phyloP scores from a whole-genome alignment of 2,329 filamentous ascomycete species.

The Pseudogymnoascus sp. region DNA sequence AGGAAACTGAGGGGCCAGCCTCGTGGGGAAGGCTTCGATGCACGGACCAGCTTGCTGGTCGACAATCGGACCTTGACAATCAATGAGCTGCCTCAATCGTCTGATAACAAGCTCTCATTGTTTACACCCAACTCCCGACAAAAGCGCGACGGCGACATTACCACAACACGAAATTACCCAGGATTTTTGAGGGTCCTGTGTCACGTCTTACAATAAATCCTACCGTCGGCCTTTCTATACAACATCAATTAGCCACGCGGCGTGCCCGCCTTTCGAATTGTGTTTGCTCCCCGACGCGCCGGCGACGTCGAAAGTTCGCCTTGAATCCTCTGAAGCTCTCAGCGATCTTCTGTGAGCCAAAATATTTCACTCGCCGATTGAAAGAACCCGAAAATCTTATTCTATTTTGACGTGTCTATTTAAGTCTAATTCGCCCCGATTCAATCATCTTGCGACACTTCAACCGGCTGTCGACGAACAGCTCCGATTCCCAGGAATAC shows the following conservation, averaged over 20 bases:
- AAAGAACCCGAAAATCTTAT: not conserved
- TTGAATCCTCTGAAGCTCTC: not conserved
- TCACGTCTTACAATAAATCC: not conserved
- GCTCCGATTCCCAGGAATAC: not conserved
- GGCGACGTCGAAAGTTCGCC: not conserved
- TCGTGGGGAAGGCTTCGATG: not conserved
- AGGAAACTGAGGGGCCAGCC: not conserved
- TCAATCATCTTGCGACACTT: not conserved
- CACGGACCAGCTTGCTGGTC: not conserved
- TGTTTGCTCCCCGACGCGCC: not conserved
- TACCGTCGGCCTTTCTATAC: not conserved
- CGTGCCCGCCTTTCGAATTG: not conserved
- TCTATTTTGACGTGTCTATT: not conserved
- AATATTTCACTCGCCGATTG: not conserved
- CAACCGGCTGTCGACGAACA: not conserved
- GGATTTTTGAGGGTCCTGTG: not conserved
- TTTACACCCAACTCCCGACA: slow-evolving; percentile 1
- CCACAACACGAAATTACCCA: not conserved
- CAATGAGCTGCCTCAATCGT: not conserved
- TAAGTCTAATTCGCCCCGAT: not conserved
- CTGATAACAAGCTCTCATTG: slow-evolving; percentile 5
- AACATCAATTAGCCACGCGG: not conserved
- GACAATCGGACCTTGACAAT: slow-evolving; percentile 4
- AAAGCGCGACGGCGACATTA: slow-evolving; percentile 1
- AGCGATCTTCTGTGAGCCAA: not conserved